Evolutionary conservation across 2,329 filamentous ascomycete species (phyloP), one percentile per base, ranked within the genome.

Genomic region (Monilinia fructicola): DNA sequence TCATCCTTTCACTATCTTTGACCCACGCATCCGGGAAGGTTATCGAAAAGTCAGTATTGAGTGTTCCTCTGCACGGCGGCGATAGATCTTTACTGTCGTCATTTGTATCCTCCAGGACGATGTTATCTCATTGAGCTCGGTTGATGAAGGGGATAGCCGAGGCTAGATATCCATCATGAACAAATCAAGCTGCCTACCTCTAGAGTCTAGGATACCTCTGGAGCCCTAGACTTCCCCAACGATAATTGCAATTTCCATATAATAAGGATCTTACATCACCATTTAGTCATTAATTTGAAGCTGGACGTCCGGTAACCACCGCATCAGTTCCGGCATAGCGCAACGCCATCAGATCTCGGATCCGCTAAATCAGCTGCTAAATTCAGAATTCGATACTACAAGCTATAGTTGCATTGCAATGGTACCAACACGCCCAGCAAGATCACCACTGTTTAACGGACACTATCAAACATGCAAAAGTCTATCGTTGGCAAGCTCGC

Each of bases 221-320:
- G 18, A 46, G 31, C n/a, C 14, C 26, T 14, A 12, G 16, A 46
- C 23, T 46, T 44, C 48, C 59, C 48, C 48, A 54, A 53, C 46
- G 31, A 54, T 14, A 35, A 35, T 26, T 26, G 11, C n/a, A 18
- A 44, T 31, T 18, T 12, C 38, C 40, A n/a, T 40, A 21, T 4
- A 23, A 18, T n/a, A 11, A n/a, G 18, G n/a, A 60, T 38, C 31
- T 38, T 12, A 50, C 46, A 28, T 61, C 4, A 14, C 31, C 55
- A 44, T 58, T 42, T 35, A 14, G 11, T 21, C 48, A 31, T 56
- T 4, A 56, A 64, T 64, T 11, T 56, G 61, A 56, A 26, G 52
- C 52, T 46, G 61, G 61, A 58, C n/a, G 53, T 65, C 63, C 63
- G 53, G 14, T 50, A 40, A 42, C 16, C 9, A 38, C 44, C 23